Evolutionary conservation across 1,284 basidiomycete genomes (phyloP).

Genomic region (Singerocomus rubriflavus): DNA sequence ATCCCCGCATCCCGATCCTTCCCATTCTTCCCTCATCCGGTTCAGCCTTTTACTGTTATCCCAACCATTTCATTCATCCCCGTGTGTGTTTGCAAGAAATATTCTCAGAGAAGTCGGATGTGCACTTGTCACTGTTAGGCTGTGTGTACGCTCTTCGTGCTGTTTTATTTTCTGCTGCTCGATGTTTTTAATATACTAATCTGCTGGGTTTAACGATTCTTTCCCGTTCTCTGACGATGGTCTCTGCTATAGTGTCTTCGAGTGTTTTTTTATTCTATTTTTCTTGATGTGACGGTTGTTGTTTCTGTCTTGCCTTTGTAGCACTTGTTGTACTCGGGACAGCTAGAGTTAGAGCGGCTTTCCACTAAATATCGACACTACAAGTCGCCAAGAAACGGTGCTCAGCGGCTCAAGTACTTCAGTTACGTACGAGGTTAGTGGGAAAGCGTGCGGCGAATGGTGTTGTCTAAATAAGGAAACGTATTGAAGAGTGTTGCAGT

Average conservation of each 20-base stretch:
- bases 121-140: slow-evolving; percentile 15
- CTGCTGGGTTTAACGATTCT: slow-evolving; percentile 3
- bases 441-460: no score
- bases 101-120: slow-evolving; percentile 9
- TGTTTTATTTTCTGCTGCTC: slow-evolving; percentile 14
- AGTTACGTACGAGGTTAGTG: no score
- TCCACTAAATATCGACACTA: not conserved
- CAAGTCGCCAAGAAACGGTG: no score
- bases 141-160: slow-evolving; percentile 19
- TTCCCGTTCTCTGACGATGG: not conserved
- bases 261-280: not conserved
- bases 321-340: slow-evolving; percentile 11
- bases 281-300: not conserved
- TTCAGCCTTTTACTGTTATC: not conserved
- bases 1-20: not conserved
- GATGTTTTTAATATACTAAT: slow-evolving; percentile 3
- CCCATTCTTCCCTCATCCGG: slow-evolving; percentile 1
- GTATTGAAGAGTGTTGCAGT: no score
- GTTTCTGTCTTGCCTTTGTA: slow-evolving; percentile 12
- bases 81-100: slow-evolving; percentile 12
- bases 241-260: not conserved
- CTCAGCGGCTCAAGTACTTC: no score
- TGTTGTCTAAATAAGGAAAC: no score
- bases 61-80: slow-evolving; percentile 2
- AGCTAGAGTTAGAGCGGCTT: slow-evolving; percentile 4